Percentiles rank a stretch among this genome's conserved stretches.
phyloP scores from a whole-genome alignment of 495 filamentous ascomycete species.

The Terfezia boudieri region DNA sequence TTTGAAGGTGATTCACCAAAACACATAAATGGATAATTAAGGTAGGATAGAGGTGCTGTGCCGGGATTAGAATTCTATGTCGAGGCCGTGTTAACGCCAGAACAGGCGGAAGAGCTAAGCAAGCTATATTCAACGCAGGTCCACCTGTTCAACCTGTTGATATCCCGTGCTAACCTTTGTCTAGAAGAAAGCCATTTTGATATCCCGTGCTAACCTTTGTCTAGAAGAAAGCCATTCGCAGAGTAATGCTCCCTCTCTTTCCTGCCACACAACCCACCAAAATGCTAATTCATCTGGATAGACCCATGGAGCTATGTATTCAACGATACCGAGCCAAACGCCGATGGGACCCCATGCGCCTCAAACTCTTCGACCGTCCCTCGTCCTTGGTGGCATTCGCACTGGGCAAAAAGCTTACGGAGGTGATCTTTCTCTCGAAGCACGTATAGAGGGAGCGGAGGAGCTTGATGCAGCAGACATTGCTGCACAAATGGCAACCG shows the following conservation, averaged over 20 bases:
- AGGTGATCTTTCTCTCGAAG: constrained; percentile 31
- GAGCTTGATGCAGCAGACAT: constrained; percentile 24
- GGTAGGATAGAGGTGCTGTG: not conserved
- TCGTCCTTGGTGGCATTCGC: constrained; percentile 66
- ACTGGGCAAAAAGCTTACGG: constrained; percentile 41
- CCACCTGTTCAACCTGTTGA: not conserved
- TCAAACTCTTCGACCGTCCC: constrained; percentile 51
- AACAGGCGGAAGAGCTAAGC: not conserved
- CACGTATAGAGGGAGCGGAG: constrained; percentile 33
- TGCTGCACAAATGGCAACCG: constrained; percentile 34
- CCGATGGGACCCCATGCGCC: constrained; percentile 39
- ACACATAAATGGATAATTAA: not conserved
- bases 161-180: not conserved
- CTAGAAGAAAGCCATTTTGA: not conserved
- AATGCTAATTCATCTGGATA: constrained; percentile 10
- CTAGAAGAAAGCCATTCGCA: too few species aligned
- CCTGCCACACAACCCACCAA: not conserved
- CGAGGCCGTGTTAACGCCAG: not conserved
- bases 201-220: too few species aligned
- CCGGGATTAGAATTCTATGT: not conserved
- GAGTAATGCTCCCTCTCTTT: not conserved
- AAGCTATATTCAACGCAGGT: not conserved
- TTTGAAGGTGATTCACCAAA: not conserved
- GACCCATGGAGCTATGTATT: constrained; percentile 69
- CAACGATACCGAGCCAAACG: constrained; percentile 56